Base-by-base conservation (phyloP, 106 monocot species). In the Iris macrosiphon region DNA sequence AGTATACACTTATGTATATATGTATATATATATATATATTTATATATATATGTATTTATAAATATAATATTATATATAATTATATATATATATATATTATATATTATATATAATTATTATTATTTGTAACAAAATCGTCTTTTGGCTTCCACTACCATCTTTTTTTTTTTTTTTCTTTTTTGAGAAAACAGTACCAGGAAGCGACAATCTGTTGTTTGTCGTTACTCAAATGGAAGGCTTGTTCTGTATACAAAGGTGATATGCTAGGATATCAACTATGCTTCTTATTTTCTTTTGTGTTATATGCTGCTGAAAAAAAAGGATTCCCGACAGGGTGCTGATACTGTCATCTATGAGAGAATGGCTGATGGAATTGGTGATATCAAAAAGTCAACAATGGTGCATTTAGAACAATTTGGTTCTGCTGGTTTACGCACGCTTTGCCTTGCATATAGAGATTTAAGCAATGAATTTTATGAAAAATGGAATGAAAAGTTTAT, bases 401-500 rank as follows among this genome's bases (percentile, higher is more conserved):
- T 91, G 15, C 96, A 98, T 75, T 41, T 98, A 38, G 96, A 98
- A 49, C 67, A 73, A 38, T 98, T 81, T 80, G 96, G 96, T 42
- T 82, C 90, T 70, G 68, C 96, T 72, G 96, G 96, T 37, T 63
- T 98, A 40, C 90, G 96, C 24, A 98, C 96, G 23, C 87, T 98
- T 64, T 98, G 96, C 49, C 79, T 98, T 51, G 96, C 96, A 4
- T 98, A 91, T 65, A 65, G 80, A 59, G 90, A 98, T n/a, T 51
- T 98, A 44, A 75, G 40, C 33, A 69, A 13, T 75, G 90, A 98
- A 15, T 19, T 78, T 18, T 98, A 98, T 83, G 83, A 83, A 70
- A 91, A 65, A 52, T 98, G 96, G 96, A 98, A 98, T 59, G 87
- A 87, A 66, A 98, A 98, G 64, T 98, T 98, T 61, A 75, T 98